Conservation (phyloP, 1,139 yeast genomes). For the Zygoascus hellenicus region DNA sequence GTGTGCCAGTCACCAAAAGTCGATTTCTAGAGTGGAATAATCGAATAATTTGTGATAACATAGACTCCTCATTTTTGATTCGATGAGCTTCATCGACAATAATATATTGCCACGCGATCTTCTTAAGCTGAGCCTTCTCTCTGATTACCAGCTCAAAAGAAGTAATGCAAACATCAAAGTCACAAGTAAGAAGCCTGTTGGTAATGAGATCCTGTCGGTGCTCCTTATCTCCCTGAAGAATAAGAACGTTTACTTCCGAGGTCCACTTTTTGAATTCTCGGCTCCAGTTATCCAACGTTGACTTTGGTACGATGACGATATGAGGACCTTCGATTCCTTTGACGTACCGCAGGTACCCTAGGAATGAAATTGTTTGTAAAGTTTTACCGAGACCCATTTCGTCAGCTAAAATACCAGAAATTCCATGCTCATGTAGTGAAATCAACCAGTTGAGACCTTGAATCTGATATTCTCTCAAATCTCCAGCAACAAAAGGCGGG, state of each 20-base stretch:
- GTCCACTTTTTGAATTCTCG: conserved; percentile 94
- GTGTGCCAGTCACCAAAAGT: conserved; percentile 89
- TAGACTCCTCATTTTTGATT: conserved; percentile 89
- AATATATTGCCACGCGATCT: conserved; percentile 89
- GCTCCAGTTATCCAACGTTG: conserved; percentile 93
- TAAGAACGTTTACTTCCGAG: conserved; percentile 85
- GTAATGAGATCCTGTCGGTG: conserved; percentile 58
- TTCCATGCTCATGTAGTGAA: conserved; percentile 71
- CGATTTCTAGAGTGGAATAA: conserved; percentile 81
- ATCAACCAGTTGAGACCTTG: conserved; percentile 94
- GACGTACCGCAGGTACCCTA: conserved; percentile 79
- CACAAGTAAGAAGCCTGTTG: conserved; percentile 55
- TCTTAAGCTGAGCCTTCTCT: conserved; percentile 75
- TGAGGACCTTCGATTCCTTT: conserved; percentile 82
- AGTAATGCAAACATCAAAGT: conserved; percentile 87
- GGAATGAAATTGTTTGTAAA: conserved; percentile 83
- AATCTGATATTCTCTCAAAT: conserved; percentile 53
- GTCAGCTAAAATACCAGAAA: conserved; percentile 91
- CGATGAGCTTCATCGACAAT: conserved; percentile 96
- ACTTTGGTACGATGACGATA: conserved; percentile 87
- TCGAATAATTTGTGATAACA: conserved; percentile 85
- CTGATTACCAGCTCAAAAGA: conserved; percentile 90
- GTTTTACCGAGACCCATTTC: conserved; percentile 99
- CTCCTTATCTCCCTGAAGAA: conserved; percentile 83
- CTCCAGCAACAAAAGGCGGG: conserved; percentile 52